Evolutionary conservation across 352 stramenopile genomes (phyloP), one percentile per base, ranked within the genome.

Genomic region (Globisporangium sylvaticum): DNA sequence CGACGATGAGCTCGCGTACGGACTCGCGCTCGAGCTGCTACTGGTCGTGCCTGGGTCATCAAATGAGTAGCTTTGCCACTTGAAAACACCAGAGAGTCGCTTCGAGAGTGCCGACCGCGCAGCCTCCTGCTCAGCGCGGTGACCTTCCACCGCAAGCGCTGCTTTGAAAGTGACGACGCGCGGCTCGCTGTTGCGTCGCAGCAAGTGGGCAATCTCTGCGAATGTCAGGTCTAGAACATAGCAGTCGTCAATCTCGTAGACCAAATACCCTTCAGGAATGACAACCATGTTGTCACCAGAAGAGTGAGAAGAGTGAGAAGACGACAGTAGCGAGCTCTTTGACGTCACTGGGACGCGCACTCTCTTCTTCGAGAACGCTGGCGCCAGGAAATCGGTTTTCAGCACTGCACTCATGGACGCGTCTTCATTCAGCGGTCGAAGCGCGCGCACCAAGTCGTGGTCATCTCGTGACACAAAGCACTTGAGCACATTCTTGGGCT

Each of bases 171-270:
- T 81, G 27, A 94, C 72, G 6, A 79, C 60, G 34, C 77, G 82
- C 4, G 63, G 32, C 4, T 84, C 70, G 20, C 64, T 72, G 65
- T 85, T 90, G 4, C 80, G 72, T 15, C 76, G 77, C 7, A 94
- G 59, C 37, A 88, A 69, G 29, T 88, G 77, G 4, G 79, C 69
- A 50, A 92, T 89, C 48, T 94, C 83, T 7, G 72, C 77, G 58
- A 91, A 90, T 18, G 82, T 61, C 25, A 90, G 52, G 20, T 81
- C 73, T 0, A 80, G 52, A 1, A 91, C 83, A 55, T 77, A 75
- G 62, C 72, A 84, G 42, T 84, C 67, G 44, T 91, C 83, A 27
- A 93, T 87, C 62, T 91, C 74, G 65, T 86, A 81, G 3, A 93
- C 66, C 22, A 90, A 44, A 32, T 79, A 91, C 8, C 83, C 85